Evolutionary conservation across 2,329 filamentous ascomycete genomes (phyloP).

Genomic region (Colletotrichum sp.): DNA sequence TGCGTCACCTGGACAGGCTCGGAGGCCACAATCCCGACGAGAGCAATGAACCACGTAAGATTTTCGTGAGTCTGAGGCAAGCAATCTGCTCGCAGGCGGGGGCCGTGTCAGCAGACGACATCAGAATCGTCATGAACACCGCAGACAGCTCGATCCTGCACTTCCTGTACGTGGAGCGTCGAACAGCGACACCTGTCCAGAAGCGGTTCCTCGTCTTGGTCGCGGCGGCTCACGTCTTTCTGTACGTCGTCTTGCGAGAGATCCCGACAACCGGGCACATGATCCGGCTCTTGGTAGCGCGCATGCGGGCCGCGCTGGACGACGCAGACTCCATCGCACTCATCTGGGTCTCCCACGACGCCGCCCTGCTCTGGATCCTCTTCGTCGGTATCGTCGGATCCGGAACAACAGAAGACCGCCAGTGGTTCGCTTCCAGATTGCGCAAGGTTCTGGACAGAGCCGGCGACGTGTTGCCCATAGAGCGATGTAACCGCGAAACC

Average conservation of each 20-base stretch:
- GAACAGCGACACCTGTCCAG: background rate
- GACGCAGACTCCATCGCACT: constrained; percentile 7
- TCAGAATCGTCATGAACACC: constrained; percentile 23
- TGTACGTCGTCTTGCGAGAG: constrained; percentile 18
- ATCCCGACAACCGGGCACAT: constrained; percentile 21
- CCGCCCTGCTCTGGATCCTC: constrained; percentile 19
- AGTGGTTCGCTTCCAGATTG: constrained; percentile 1
- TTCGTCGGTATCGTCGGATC: constrained; percentile 21
- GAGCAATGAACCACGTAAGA: background rate
- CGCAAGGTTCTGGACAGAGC: background rate
- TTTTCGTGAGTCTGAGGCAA: constrained; percentile 17
- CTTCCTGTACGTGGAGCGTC: constrained; percentile 13
- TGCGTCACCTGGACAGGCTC: constrained; percentile 12
- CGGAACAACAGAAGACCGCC: background rate
- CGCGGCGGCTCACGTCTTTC: constrained; percentile 20
- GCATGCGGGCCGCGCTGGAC: constrained; percentile 16
- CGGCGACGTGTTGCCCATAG: background rate
- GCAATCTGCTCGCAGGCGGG: constrained; percentile 7
- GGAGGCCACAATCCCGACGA: constrained; percentile 1
- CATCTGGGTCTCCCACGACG: constrained; percentile 1
- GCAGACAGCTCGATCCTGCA: constrained; percentile 21
- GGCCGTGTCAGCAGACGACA: constrained; percentile 14
- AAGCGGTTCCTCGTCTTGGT: constrained; percentile 9
- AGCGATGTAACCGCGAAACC: background rate
- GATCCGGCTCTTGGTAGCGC: constrained; percentile 4